Conservation (phyloP, 2,329 filamentous ascomycete genomes). For the Emmonsia crescens region DNA sequence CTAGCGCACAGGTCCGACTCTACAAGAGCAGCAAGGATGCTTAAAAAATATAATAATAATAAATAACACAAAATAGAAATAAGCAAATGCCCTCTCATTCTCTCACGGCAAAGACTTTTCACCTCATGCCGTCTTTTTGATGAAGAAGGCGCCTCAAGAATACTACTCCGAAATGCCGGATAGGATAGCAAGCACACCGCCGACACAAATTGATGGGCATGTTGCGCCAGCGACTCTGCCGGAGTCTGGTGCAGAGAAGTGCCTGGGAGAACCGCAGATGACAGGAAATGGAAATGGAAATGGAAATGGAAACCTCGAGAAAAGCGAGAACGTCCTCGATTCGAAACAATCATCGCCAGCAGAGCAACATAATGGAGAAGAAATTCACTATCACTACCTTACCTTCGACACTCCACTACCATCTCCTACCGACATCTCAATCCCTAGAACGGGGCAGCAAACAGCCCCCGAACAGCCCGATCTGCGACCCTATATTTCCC, state of each 20-base stretch:
- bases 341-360: background rate
- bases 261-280: background rate
- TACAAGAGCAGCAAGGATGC: background rate
- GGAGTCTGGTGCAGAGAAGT: background rate
- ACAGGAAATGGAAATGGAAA: background rate
- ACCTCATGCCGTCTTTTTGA: background rate
- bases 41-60: background rate
- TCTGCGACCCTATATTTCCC: constrained; percentile 56
- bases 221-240: background rate
- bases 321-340: background rate
- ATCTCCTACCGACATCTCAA: constrained; percentile 25
- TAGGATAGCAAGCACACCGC: background rate
- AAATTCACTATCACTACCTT: constrained; percentile 49
- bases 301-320: background rate
- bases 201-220: background rate
- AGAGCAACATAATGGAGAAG: constrained; percentile 5
- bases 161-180: background rate
- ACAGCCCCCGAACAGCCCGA: constrained; percentile 51
- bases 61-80: background rate
- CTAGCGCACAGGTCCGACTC: background rate
- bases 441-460: constrained; percentile 22
- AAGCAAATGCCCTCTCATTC: background rate
- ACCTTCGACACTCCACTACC: constrained; percentile 52
- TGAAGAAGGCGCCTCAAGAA: background rate
- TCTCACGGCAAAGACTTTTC: background rate